A percentile compares a stretch with the other conserved stretches of the same genome.
These are phyloP conservation scores for Dimocarpus longan DNA, from an alignment of 345 rosid species.

Conservation along the genomic window DNA sequence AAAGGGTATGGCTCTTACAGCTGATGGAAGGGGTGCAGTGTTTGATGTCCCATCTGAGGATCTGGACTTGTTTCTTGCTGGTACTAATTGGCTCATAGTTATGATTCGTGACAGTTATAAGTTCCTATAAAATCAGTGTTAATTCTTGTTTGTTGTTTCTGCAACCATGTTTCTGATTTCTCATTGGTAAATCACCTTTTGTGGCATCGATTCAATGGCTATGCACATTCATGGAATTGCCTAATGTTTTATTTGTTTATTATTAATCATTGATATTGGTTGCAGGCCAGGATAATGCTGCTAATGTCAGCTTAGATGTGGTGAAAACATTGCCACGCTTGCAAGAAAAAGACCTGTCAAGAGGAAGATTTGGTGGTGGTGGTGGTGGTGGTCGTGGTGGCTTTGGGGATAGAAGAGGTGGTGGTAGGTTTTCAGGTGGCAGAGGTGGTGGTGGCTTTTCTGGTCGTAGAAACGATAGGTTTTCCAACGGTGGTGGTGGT, in stretches of 20 bases:
- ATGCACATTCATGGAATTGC: not conserved
- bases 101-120: not conserved
- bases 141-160: not conserved
- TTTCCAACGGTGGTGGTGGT: constrained; percentile 31
- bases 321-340: constrained; percentile 69
- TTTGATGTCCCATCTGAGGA: constrained; percentile 76
- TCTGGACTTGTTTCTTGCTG: constrained; percentile 60
- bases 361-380: constrained; percentile 70
- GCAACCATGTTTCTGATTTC: not conserved
- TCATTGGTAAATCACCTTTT: not conserved
- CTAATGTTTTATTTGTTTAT: not conserved
- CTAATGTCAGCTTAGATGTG: constrained; percentile 63
- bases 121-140: not conserved
- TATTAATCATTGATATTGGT: not conserved
- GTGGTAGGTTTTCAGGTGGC: constrained; percentile 41
- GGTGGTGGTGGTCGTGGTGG: constrained; percentile 48
- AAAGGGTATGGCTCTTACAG: constrained; percentile 74
- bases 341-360: constrained; percentile 66
- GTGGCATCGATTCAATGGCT: not conserved
- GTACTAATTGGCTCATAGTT: constrained; percentile 27
- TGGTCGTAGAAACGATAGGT: constrained; percentile 42
- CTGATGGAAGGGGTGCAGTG: constrained; percentile 81
- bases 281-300: constrained; percentile 68
- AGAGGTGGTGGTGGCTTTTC: constrained; percentile 43
- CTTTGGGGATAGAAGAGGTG: constrained; percentile 26